These are phyloP conservation scores for Penicillium sclerotiorum DNA, from an alignment of 2,329 filamentous ascomycete species.

Conservation along the genomic window DNA sequence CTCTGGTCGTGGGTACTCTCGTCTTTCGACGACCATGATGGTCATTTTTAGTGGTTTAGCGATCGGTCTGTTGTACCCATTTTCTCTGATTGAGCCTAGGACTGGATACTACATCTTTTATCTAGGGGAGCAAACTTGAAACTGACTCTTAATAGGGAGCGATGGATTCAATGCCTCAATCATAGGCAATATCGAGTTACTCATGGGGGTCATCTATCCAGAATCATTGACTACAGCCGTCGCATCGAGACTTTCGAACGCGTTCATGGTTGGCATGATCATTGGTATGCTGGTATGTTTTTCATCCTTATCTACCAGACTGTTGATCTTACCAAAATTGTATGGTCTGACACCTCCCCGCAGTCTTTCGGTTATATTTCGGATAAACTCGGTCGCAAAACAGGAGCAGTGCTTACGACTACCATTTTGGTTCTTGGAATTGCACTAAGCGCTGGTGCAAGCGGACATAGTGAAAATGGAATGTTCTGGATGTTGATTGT, in stretches of 20 bases:
- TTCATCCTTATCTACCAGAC: no score
- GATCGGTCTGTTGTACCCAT: slow-evolving; percentile 25
- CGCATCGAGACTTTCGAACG: slow-evolving; percentile 54
- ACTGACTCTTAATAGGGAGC: not conserved
- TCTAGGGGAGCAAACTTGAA: not conserved
- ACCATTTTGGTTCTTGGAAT: slow-evolving; percentile 52
- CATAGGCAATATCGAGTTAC: slow-evolving; percentile 39
- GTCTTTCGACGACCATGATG: slow-evolving; percentile 33
- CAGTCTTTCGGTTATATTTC: slow-evolving; percentile 53
- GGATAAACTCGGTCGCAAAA: slow-evolving; percentile 54
- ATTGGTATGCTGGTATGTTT: slow-evolving; percentile 53
- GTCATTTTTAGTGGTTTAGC: slow-evolving; percentile 41
- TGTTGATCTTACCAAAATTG: no score
- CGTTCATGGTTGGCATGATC: slow-evolving; percentile 60
- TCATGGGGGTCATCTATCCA: slow-evolving; percentile 40
- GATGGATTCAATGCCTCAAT: slow-evolving; percentile 42
- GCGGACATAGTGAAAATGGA: slow-evolving; percentile 41
- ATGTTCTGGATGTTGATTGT: slow-evolving; percentile 44
- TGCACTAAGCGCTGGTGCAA: slow-evolving; percentile 51
- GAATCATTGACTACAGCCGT: slow-evolving; percentile 23
- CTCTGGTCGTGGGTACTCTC: slow-evolving; percentile 16
- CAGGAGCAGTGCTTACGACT: slow-evolving; percentile 53
- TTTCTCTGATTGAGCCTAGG: not conserved
- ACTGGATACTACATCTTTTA: not conserved
- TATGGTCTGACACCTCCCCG: no score